Evolutionary conservation across 139 green algal species (phyloP).

Genomic region (Chlorella vulgaris): DNA sequence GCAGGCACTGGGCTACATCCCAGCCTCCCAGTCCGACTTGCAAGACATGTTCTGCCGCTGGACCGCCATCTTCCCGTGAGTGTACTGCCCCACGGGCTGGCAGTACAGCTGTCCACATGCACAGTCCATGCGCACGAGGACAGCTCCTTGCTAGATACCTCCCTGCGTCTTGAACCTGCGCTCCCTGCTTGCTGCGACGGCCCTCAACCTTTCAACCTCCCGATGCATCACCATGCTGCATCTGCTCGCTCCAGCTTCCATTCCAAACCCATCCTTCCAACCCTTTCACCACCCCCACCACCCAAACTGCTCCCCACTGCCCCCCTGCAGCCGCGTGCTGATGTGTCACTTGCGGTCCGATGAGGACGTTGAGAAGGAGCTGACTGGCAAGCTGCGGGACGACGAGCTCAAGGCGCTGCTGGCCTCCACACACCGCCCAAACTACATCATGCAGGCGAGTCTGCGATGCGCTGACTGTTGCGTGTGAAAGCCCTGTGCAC

Average conservation of each 20-base stretch:
- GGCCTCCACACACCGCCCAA: constrained; percentile 41
- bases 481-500: no score
- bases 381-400: constrained; percentile 27
- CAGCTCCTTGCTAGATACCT: no score
- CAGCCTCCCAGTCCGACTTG: not conserved
- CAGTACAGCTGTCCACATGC: not conserved
- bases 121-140: not conserved
- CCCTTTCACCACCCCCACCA: not conserved
- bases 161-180: no score
- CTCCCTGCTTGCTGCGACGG: no score
- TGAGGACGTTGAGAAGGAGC: constrained; percentile 22
- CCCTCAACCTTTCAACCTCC: no score
- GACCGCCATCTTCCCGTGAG: constrained; percentile 30
- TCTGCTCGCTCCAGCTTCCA: not conserved
- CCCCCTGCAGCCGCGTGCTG: constrained; percentile 9
- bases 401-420: constrained; percentile 44
- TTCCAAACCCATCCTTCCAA: not conserved
- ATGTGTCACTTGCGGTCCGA: constrained; percentile 35
- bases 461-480: not conserved
- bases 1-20: constrained; percentile 22
- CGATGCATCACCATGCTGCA: not conserved
- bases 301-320: no score
- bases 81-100: no score
- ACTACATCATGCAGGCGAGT: constrained; percentile 28
- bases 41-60: constrained; percentile 45